Conservation (phyloP, 192 early-diverging fungal genomes). For the Thamnidium elegans region DNA sequence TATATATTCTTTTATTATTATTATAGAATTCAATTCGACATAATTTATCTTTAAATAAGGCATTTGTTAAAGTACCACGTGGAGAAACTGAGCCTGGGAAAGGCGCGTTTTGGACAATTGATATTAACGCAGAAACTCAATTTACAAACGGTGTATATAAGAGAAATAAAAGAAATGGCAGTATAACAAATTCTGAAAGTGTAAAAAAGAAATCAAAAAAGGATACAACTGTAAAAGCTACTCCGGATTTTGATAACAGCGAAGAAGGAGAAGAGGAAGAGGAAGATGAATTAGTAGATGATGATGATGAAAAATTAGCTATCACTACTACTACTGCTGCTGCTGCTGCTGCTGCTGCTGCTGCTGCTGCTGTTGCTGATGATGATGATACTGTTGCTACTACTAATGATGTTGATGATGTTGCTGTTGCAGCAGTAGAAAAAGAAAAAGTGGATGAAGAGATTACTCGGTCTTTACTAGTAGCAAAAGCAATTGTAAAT, state of each 20-base stretch:
- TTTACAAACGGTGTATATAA: constrained; percentile 62
- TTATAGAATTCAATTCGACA: constrained; percentile 91
- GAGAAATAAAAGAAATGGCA: constrained; percentile 19
- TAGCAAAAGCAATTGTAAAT: neutral
- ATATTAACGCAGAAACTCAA: constrained; percentile 63
- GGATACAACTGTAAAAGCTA: neutral
- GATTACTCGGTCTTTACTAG: neutral
- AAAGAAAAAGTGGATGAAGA: neutral
- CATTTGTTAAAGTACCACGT: constrained; percentile 86
- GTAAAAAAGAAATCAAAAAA: neutral
- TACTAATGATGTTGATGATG: too few relatives aligned
- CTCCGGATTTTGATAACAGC: neutral
- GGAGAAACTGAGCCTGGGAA: constrained; percentile 86
- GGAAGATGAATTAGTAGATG: neutral
- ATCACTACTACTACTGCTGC: too few relatives aligned
- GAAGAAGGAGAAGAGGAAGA: neutral
- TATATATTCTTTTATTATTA: constrained; percentile 55
- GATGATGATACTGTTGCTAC: neutral
- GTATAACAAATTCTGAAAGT: constrained; percentile 1
- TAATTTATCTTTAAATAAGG: constrained; percentile 93
- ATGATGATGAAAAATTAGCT: neutral
- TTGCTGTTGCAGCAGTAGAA: too few relatives aligned
- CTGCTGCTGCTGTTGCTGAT: neutral
- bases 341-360: too few relatives aligned
- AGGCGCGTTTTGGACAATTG: constrained; percentile 94